Evolutionary conservation across 495 filamentous ascomycete genomes (phyloP), one percentile per base, ranked within the genome.

Genomic region (Neurospora africana): DNA sequence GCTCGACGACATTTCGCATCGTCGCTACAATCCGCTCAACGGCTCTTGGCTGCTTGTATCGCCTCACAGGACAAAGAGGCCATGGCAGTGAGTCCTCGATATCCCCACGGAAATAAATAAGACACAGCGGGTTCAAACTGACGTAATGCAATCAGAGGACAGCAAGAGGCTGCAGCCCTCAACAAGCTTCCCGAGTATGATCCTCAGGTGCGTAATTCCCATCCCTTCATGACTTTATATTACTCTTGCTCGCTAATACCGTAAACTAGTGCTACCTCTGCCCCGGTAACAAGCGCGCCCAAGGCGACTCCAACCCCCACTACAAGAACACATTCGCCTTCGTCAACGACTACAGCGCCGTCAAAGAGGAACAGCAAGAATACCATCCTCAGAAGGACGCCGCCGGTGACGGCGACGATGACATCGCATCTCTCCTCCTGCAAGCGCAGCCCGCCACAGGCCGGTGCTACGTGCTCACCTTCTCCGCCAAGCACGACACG

Each of bases 401-500:
- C 47, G 5, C 47, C n/a, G 41, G 47, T 10, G 11, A 58, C 21
- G 47, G 11, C 3, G 53, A 73, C 11, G 76, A 84, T 74, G 92
- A 89, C 75, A 84, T 91, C 44, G 89, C 92, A 72, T 88, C 89
- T n/a, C 83, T 91, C 39, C 90, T 99, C 37, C 90, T 99, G 44
- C 88, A 88, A 74, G 96, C 93, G 44, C 87, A 93, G 76, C 86
- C 93, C 10, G 94, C 95, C 74, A 97, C 91, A 37, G 95, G 95
- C 65, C 97, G 95, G 87, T 99, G 95, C 86, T 98, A 97, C 79
- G 95, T 99, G 68, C 87, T 99, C 68, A 95, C 93, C 73, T 98
- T 98, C 83, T 94, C 93, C 11, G 88, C 93, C 1, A 87, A 88
- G 41, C 95, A 99, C 83, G 91, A 98, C 80, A 83, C 95, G 68